Conservation (phyloP, 169 alveolate genomes). For the Eimeria acervulina region DNA sequence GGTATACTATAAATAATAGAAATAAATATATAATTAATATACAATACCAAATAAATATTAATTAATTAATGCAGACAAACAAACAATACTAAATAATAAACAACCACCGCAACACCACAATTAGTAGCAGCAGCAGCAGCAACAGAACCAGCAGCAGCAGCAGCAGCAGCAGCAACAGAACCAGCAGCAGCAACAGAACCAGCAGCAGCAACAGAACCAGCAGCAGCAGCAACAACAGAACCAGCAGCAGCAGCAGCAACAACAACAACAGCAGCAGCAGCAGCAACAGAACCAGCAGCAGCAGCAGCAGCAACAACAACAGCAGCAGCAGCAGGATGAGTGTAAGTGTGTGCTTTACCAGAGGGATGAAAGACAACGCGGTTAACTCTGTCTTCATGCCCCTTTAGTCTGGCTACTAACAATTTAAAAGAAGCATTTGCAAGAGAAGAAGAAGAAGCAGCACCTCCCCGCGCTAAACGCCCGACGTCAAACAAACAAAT, state of each 20-base stretch:
- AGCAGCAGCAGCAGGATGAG: too few relatives aligned
- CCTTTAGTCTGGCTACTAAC: constrained; percentile 70
- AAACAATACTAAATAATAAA: background rate
- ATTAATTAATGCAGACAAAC: background rate
- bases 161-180: background rate
- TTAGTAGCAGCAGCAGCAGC: background rate
- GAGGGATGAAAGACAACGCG: constrained; percentile 84
- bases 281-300: too few relatives aligned
- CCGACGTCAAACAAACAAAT: constrained; percentile 52
- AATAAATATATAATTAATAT: too few relatives aligned
- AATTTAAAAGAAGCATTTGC: background rate
- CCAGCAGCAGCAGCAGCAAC: too few relatives aligned
- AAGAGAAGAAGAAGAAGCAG: background rate
- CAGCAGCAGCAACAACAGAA: too few relatives aligned
- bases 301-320: too few relatives aligned
- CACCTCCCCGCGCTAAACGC: background rate
- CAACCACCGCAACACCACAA: background rate
- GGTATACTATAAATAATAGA: too few relatives aligned
- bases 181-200: background rate
- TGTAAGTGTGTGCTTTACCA: too few relatives aligned
- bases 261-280: too few relatives aligned
- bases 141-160: background rate
- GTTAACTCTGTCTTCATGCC: constrained; percentile 86
- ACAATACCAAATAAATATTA: too few relatives aligned
- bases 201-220: background rate